Evolutionary conservation across 1,284 basidiomycete species (phyloP).

Genomic region (Apiotrichum gracile): DNA sequence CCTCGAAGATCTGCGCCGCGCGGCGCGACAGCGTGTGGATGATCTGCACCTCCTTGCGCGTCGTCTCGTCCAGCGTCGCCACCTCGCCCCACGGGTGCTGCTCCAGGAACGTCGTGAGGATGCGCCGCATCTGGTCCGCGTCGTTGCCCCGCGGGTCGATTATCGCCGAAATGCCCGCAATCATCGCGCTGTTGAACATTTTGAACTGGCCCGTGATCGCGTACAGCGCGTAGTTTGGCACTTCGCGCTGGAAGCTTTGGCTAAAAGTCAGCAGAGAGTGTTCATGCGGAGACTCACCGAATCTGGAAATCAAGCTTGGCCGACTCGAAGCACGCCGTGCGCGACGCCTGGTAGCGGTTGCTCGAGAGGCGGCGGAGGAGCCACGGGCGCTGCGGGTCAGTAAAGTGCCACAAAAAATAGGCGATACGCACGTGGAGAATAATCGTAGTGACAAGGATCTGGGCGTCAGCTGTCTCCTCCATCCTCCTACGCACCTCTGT

Average conservation of each 20-base stretch:
- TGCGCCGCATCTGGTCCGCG: constrained; percentile 42
- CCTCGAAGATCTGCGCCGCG: constrained; percentile 42
- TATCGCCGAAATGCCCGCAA: constrained; percentile 47
- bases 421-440: constrained; percentile 40
- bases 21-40: constrained; percentile 44
- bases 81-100: constrained; percentile 43
- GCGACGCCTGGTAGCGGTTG: constrained; percentile 38
- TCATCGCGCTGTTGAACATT: constrained; percentile 48
- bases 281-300: no score
- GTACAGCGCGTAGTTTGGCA: constrained; percentile 31
- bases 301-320: constrained; percentile 46
- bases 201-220: constrained; percentile 38
- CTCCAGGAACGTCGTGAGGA: constrained; percentile 43
- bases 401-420: not conserved
- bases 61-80: constrained; percentile 41
- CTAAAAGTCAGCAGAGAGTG: no score
- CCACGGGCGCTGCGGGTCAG: constrained; percentile 38
- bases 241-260: constrained; percentile 39
- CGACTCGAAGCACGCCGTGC: constrained; percentile 44
- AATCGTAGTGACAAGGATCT: constrained; percentile 40
- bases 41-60: constrained; percentile 46
- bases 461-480: not conserved
- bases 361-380: constrained; percentile 38
- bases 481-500: constrained; percentile 28
- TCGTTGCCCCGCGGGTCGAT: constrained; percentile 45